Evolutionary conservation across 768 basidiomycete species (phyloP).

Genomic region (Pulveroboletus sp.): DNA sequence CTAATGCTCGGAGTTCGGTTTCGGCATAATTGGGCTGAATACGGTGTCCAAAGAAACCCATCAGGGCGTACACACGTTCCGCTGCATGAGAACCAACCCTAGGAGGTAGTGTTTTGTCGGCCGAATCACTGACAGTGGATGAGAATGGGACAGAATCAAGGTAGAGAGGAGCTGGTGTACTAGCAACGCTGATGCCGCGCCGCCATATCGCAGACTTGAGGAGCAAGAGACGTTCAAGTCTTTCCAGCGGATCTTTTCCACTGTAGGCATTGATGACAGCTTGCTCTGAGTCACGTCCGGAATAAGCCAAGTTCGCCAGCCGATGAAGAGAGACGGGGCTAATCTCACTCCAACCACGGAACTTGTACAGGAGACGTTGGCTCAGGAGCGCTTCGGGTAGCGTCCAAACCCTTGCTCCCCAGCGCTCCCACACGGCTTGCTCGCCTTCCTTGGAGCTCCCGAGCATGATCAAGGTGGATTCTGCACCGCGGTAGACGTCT

Average conservation of each 20-base stretch:
- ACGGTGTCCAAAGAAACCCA: constrained; percentile 20
- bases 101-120: background rate
- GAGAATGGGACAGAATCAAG: background rate
- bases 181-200: background rate
- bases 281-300: too few species aligned
- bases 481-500: background rate
- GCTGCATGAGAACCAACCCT: constrained; percentile 6
- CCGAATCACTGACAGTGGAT: too few species aligned
- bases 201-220: constrained; percentile 19
- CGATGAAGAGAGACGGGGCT: background rate
- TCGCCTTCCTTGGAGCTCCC: background rate
- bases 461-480: background rate
- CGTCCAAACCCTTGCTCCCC: constrained; percentile 18
- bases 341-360: background rate
- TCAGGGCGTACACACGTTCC: background rate
- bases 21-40: constrained; percentile 13
- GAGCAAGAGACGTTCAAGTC: constrained; percentile 14
- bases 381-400: background rate
- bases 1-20: constrained; percentile 14
- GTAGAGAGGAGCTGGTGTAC: background rate
- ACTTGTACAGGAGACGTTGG: constrained; percentile 3
- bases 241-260: background rate
- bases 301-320: constrained; percentile 6
- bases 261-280: too few species aligned
- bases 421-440: constrained; percentile 1